Percentiles rank a stretch among this genome's conserved stretches.
phyloP scores from a whole-genome alignment of 257 asterid genomes.

The Petunia secreta region DNA sequence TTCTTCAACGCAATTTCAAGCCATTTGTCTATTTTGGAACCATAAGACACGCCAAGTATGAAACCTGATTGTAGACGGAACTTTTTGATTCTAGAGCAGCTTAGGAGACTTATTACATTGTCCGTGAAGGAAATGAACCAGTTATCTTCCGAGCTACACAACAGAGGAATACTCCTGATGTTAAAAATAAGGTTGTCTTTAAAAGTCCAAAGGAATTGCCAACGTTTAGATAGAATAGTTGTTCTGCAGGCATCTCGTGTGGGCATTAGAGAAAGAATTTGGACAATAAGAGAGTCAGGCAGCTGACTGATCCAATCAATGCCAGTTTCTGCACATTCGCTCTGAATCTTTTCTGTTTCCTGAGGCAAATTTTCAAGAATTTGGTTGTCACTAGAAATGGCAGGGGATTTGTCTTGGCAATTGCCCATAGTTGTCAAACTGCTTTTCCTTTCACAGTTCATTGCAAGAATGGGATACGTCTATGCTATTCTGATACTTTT shows the following conservation, averaged over 20 bases:
- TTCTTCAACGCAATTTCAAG: background rate
- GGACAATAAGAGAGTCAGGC: slow-evolving; percentile 65
- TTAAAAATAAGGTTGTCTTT: slow-evolving; percentile 53
- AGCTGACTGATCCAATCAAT: slow-evolving; percentile 63
- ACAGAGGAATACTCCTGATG: background rate
- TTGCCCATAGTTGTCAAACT: too few relatives aligned
- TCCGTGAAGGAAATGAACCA: too few relatives aligned
- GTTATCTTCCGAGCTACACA: too few relatives aligned
- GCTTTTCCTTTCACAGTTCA: too few relatives aligned
- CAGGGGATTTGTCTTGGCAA: too few relatives aligned
- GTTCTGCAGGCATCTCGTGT: slow-evolving; percentile 36
- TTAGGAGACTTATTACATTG: background rate
- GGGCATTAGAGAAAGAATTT: background rate
- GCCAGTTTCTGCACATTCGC: background rate
- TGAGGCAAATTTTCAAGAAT: slow-evolving; percentile 54
- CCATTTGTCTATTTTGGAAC: background rate
- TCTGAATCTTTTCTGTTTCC: background rate
- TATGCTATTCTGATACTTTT: too few relatives aligned
- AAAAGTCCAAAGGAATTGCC: slow-evolving; percentile 83
- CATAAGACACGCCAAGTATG: background rate
- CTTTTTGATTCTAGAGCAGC: slow-evolving; percentile 34
- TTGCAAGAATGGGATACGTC: too few relatives aligned
- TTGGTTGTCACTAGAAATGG: too few relatives aligned
- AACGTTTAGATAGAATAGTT: slow-evolving; percentile 79
- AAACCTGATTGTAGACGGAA: slow-evolving; percentile 74